phyloP scores from a whole-genome alignment of 2,329 filamentous ascomycete genomes.

The Nemania diffusa region DNA sequence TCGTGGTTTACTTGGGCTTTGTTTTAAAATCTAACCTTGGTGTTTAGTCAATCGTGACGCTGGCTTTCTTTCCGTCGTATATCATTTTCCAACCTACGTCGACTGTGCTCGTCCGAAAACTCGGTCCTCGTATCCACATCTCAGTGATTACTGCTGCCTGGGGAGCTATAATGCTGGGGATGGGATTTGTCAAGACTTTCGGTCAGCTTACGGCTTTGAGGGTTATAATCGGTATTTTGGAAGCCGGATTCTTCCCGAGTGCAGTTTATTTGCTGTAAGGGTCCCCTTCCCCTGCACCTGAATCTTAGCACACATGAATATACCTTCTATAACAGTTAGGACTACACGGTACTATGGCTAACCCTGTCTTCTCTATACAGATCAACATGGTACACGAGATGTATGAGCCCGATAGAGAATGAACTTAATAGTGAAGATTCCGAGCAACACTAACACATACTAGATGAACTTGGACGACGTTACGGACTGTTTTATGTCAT shows the following conservation, averaged over 20 bases:
- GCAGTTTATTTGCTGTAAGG: slow-evolving; percentile 75
- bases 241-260: slow-evolving; percentile 77
- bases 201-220: slow-evolving; percentile 64
- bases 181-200: slow-evolving; percentile 70
- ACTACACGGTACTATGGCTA: not conserved
- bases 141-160: slow-evolving; percentile 65
- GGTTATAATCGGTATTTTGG: slow-evolving; percentile 70
- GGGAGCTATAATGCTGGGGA: slow-evolving; percentile 71
- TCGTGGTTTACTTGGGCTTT: not conserved
- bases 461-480: slow-evolving; percentile 74
- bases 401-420: slow-evolving; percentile 51
- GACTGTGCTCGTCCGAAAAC: slow-evolving; percentile 72
- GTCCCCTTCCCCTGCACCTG: not conserved
- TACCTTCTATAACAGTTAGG: not conserved
- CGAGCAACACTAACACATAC: slow-evolving; percentile 11
- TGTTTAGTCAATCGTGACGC: slow-evolving; percentile 68
- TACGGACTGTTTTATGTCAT: slow-evolving; percentile 77
- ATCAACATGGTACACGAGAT: slow-evolving; percentile 75
- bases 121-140: slow-evolving; percentile 71
- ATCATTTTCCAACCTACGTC: slow-evolving; percentile 77
- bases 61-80: slow-evolving; percentile 81
- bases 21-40: slow-evolving; percentile 13
- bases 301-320: not conserved
- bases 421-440: not conserved
- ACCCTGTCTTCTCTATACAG: slow-evolving; percentile 19